These are phyloP conservation scores for Ochromonas danica DNA, from an alignment of 108 stramenopile genomes.

Conservation along the genomic window DNA sequence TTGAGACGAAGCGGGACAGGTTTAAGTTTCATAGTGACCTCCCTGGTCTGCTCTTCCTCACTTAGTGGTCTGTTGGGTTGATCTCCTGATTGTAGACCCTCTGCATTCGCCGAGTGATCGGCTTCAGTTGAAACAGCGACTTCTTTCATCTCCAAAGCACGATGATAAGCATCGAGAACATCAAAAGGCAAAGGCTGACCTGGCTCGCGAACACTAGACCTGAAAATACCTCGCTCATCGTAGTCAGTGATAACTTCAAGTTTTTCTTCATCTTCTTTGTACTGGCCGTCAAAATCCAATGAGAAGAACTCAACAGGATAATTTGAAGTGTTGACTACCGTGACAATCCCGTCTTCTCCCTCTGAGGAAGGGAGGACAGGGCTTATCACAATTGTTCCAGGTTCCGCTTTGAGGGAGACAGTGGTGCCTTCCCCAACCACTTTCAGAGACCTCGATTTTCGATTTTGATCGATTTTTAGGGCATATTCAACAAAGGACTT, in stretches of 20 bases:
- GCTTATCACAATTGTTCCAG: slow-evolving; percentile 46
- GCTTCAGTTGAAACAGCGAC: background rate
- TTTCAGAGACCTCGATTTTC: slow-evolving; percentile 35
- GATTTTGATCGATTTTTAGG: slow-evolving; percentile 43
- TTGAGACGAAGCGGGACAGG: background rate
- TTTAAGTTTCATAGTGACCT: too few species aligned
- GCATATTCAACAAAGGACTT: slow-evolving; percentile 45
- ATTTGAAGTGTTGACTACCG: slow-evolving; percentile 45
- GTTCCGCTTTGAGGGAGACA: slow-evolving; percentile 43
- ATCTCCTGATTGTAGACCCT: background rate
- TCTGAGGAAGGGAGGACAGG: slow-evolving; percentile 56
- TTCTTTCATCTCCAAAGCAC: background rate
- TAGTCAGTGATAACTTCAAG: slow-evolving; percentile 32
- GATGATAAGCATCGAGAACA: slow-evolving; percentile 22
- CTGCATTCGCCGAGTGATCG: background rate
- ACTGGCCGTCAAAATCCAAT: slow-evolving; percentile 61
- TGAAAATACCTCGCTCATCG: slow-evolving; percentile 39
- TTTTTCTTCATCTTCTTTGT: slow-evolving; percentile 54
- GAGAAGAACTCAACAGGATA: slow-evolving; percentile 62
- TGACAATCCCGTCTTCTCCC: slow-evolving; percentile 40
- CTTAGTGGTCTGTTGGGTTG: background rate
- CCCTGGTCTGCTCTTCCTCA: slow-evolving; percentile 34
- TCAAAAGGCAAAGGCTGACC: slow-evolving; percentile 47
- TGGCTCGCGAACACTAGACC: slow-evolving; percentile 46
- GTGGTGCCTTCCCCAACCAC: slow-evolving; percentile 50